Base-by-base conservation (phyloP, 2,329 filamentous ascomycete genomes). In the Onygenales sp. region DNA sequence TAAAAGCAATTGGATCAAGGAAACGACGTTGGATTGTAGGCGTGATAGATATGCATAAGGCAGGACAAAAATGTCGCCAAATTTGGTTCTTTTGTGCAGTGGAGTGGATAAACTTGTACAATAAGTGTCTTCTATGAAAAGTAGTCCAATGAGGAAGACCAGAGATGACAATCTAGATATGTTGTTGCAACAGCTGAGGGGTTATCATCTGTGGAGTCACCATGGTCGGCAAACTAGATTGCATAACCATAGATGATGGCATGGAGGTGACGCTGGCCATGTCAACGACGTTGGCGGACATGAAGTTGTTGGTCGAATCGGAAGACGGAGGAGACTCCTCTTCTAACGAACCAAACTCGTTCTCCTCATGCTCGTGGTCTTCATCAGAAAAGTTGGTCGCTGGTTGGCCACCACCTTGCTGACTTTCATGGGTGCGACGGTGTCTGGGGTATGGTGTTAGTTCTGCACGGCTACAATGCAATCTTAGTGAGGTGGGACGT, bases 351-450 rank as follows among this genome's bases (percentile, higher is more conserved):
- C 86, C 86, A 52, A 92, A 83, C 33, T 91, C 87, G 61, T 93
- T 88, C 59, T 94, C 89, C 56, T 92, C 88, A 52, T 93, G 87
- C 64, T 95, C 89, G 61, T 92, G 83, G 45, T 94, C 89, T 62
- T 95, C 90, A 54, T 92, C 90, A 40, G 86, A 68, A 13, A 62
- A 61, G 51, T 31, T 50, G 43, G 63, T 53, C 31, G 65, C 59
- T 27, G 63, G 62, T 17, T 60, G 76, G 58, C 80, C 81, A 61
- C 83, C 80, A 61, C 83, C 80, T 56, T 79, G 76, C 62, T 82
- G 80, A 47, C 79, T 77, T 77, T 95, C 94, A 73, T 97, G 92
- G 63, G 90, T 96, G 65, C 79, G 80, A 67, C 78, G 80, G 72
- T 87, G 84, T 68, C 82, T 84, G 61, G 21, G 21, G 21, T 27